Evolutionary conservation across 2,329 filamentous ascomycete species (phyloP).

Genomic region (Arthrinium puccinioides): DNA sequence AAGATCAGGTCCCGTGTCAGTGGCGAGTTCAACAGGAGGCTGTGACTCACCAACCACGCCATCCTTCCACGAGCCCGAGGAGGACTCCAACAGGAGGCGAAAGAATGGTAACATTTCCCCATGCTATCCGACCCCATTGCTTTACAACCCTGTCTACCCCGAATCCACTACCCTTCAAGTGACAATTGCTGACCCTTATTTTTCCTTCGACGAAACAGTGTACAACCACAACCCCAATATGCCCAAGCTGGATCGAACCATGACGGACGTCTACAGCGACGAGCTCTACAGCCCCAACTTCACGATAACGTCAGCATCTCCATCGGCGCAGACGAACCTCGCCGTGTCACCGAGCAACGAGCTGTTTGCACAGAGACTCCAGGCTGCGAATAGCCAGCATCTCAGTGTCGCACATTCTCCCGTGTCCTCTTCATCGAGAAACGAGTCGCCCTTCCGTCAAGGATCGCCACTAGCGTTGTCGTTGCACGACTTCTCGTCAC

Average conservation of each 20-base stretch:
- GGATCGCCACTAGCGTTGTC: conserved; percentile 54
- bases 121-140: conserved; percentile 3
- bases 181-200: conserved; percentile 65
- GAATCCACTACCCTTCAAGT: conserved; percentile 24
- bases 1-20: conserved; percentile 45
- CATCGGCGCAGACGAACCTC: conserved; percentile 35
- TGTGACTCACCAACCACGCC: conserved; percentile 56
- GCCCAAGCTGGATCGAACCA: conserved; percentile 77
- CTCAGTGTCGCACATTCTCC: conserved; percentile 51
- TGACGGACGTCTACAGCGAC: conserved; percentile 79
- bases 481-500: conserved; percentile 34
- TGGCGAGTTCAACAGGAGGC: conserved; percentile 46
- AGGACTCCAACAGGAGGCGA: conserved; percentile 33
- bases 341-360: conserved; percentile 47
- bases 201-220: conserved; percentile 47
- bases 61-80: conserved; percentile 40
- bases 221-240: conserved; percentile 34
- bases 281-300: conserved; percentile 74
- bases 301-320: conserved; percentile 48
- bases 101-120: conserved; percentile 45
- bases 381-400: conserved; percentile 71
- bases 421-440: conserved; percentile 43
- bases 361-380: conserved; percentile 67
- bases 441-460: conserved; percentile 75
- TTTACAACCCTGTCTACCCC: conserved; percentile 2